Evolutionary conservation across 305 asterid genomes (phyloP).

Genomic region (Fraxinus latifolia): DNA sequence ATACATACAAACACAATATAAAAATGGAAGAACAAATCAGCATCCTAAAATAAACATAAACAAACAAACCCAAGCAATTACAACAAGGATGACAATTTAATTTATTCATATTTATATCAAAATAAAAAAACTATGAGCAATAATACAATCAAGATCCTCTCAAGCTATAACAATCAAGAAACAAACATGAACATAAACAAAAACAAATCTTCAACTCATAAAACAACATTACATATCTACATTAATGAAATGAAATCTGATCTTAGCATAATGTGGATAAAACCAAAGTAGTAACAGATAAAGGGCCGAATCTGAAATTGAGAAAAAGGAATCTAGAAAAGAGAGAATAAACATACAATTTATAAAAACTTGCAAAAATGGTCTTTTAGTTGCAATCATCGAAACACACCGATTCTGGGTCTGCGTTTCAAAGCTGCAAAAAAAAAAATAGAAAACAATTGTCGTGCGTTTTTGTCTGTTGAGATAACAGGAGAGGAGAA

Average conservation of each 20-base stretch:
- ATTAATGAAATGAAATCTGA: neutral
- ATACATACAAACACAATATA: constrained; percentile 5
- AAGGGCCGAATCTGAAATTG: neutral
- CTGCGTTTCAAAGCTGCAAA: constrained; percentile 4
- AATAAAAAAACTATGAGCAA: neutral
- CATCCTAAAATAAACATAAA: neutral
- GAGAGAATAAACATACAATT: constrained; percentile 9
- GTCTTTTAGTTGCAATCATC: constrained; percentile 6
- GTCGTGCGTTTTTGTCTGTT: constrained; percentile 10
- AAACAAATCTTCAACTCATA: neutral
- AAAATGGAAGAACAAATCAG: constrained; percentile 1
- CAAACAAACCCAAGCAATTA: neutral
- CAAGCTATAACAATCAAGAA: neutral
- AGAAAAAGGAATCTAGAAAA: neutral
- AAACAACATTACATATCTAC: constrained; percentile 4
- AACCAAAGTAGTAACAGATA: neutral
- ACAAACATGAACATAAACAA: neutral
- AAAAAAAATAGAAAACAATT: neutral
- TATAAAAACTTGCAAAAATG: neutral
- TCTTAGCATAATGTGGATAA: constrained; percentile 8
- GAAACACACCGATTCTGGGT: constrained; percentile 1
- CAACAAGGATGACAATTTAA: neutral
- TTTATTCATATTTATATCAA: neutral
- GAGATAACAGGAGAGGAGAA: neutral
- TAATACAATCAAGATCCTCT: constrained; percentile 2